phyloP scores from a whole-genome alignment of 2,329 filamentous ascomycete genomes.

The Trichoderma oligosporum region DNA sequence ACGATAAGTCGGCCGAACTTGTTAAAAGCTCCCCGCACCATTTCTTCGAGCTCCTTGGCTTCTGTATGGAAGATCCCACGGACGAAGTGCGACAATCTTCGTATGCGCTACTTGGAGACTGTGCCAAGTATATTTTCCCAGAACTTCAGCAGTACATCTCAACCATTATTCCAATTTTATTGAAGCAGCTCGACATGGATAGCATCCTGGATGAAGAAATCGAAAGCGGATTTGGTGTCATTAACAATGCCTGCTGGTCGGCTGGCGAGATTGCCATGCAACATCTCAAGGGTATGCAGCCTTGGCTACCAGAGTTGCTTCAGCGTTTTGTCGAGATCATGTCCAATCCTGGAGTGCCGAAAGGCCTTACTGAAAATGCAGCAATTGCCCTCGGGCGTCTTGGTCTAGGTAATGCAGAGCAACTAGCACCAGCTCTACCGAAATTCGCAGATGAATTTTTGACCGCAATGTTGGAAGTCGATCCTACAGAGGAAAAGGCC shows the following conservation, averaged over 20 bases:
- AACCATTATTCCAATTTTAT: constrained; percentile 72
- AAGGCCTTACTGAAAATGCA: constrained; percentile 87
- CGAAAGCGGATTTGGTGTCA: constrained; percentile 81
- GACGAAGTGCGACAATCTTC: constrained; percentile 95
- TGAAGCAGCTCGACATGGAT: constrained; percentile 82
- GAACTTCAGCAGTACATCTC: constrained; percentile 72
- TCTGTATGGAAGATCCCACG: constrained; percentile 87
- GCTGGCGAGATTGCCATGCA: constrained; percentile 87
- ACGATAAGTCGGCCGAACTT: constrained; percentile 68
- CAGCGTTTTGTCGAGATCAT: constrained; percentile 77
- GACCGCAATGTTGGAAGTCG: constrained; percentile 74
- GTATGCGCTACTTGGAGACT: constrained; percentile 91
- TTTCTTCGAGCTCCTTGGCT: constrained; percentile 85
- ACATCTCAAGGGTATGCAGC: constrained; percentile 68
- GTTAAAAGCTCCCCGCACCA: constrained; percentile 71
- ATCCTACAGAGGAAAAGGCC: constrained; percentile 88
- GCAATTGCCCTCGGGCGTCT: constrained; percentile 88
- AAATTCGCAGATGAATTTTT: constrained; percentile 82
- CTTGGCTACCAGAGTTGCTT: constrained; percentile 73
- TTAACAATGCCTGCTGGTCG: constrained; percentile 99
- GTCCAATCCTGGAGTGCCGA: constrained; percentile 77
- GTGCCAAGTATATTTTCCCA: constrained; percentile 84
- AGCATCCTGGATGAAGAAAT: constrained; percentile 72
- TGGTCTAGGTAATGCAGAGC: constrained; percentile 71
- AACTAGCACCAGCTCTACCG: constrained; percentile 72